These are phyloP conservation scores for Diddensiella caesifluorescens DNA, from an alignment of 805 yeast species.

Conservation along the genomic window DNA sequence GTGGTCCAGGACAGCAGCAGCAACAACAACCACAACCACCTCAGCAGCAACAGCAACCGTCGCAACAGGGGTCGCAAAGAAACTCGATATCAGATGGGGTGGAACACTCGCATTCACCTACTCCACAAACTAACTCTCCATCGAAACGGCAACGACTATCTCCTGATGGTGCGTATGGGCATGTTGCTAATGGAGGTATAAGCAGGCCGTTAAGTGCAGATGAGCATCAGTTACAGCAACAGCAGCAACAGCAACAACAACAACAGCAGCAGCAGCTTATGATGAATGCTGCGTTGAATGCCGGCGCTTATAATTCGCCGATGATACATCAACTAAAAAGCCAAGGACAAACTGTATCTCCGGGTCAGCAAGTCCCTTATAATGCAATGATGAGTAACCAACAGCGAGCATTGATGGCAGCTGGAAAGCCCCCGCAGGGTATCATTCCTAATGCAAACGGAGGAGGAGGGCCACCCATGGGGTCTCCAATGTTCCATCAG, in stretches of 20 bases:
- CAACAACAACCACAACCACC: constrained; percentile 13
- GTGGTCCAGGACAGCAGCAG: constrained; percentile 19
- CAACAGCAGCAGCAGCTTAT: constrained; percentile 23
- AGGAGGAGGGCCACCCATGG: constrained; percentile 10
- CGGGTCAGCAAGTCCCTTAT: constrained; percentile 13
- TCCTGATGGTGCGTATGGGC: constrained; percentile 29
- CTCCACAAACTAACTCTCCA: constrained; percentile 28
- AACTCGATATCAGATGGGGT: constrained; percentile 12
- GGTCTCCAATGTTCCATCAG: constrained; percentile 15
- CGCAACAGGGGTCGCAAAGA: constrained; percentile 10
- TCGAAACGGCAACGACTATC: constrained; percentile 34
- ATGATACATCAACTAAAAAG: constrained; percentile 28
- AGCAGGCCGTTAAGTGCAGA: constrained; percentile 16
- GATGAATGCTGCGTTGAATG: constrained; percentile 21
- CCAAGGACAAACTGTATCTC: constrained; percentile 5
- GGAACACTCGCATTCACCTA: constrained; percentile 27
- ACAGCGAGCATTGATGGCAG: constrained; percentile 27
- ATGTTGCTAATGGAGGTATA: constrained; percentile 14
- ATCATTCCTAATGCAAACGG: constrained; percentile 13
- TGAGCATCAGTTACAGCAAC: constrained; percentile 23
- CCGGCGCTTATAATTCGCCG: constrained; percentile 23
- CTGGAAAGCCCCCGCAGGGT: constrained; percentile 17
- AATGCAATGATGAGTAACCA: constrained; percentile 21
- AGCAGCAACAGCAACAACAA: constrained; percentile 16
- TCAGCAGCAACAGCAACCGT: constrained; percentile 15